Evolutionary conservation across 495 filamentous ascomycete species (phyloP).

Genomic region (Friedmanniomyces simplex): DNA sequence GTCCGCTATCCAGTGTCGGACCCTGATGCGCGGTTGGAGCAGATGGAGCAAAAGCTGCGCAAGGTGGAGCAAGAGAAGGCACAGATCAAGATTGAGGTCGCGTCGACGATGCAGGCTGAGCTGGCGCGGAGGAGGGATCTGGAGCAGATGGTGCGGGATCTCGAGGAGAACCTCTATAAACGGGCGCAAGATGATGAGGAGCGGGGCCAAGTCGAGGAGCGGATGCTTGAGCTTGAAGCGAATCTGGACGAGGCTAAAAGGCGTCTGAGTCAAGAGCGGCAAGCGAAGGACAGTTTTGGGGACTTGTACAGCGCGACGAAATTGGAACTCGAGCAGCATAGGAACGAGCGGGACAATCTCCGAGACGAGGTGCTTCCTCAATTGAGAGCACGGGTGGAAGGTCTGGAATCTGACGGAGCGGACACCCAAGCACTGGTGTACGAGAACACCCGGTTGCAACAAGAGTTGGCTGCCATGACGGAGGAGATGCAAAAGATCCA

Average conservation of each 20-base stretch:
- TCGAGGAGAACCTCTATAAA: constrained; percentile 61
- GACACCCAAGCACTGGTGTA: constrained; percentile 60
- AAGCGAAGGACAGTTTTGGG: constrained; percentile 87
- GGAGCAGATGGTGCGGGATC: constrained; percentile 67
- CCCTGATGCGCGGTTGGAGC: constrained; percentile 58
- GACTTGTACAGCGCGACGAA: constrained; percentile 77
- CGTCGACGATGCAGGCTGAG: constrained; percentile 76
- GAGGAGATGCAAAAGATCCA: constrained; percentile 47
- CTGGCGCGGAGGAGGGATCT: constrained; percentile 59
- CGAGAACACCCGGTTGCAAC: constrained; percentile 67
- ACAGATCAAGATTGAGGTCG: constrained; percentile 71
- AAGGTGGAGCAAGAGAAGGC: constrained; percentile 87
- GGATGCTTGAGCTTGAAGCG: constrained; percentile 64
- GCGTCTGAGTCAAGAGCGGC: constrained; percentile 72
- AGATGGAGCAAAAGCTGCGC: constrained; percentile 72
- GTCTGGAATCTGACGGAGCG: constrained; percentile 57
- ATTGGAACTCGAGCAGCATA: constrained; percentile 66
- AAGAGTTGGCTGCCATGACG: constrained; percentile 61
- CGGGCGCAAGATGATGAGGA: constrained; percentile 41
- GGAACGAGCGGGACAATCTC: constrained; percentile 84
- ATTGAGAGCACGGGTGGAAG: constrained; percentile 60
- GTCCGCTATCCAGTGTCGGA: constrained; percentile 57
- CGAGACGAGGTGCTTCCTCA: constrained; percentile 76
- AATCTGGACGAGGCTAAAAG: constrained; percentile 71
- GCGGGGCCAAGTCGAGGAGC: constrained; percentile 39